Evolutionary conservation across 768 basidiomycete genomes (phyloP), one percentile per base, ranked within the genome.

Genomic region (Russula griseocarnosa): DNA sequence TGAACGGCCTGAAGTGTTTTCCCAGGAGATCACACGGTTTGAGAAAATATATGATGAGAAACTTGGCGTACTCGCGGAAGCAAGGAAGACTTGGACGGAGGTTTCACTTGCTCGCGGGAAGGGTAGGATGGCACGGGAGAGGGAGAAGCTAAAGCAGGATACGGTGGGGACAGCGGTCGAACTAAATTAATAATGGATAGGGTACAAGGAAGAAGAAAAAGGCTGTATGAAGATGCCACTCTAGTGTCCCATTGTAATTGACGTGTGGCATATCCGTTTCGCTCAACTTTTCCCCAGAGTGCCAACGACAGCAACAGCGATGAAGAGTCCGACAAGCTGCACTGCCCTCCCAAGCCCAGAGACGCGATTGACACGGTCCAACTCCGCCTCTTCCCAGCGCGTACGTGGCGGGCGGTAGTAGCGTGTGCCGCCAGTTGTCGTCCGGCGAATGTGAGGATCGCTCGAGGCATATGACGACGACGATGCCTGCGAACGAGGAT

Each of bases 21-120:
- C 67, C 0, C 68, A 71, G 28, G 86, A 88, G 66, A 79, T 86
- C 2, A 73, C 74, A 7, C 72, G 71, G 59, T 91, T 91, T 68
- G 71, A 72, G 38, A 73, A 70, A 22, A 70, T 54, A 28, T 90
- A 90, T 66, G 84, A 86, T 62, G 82, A 77, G 60, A 68, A 60
- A 0, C 70, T 78, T 60, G 67, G 63, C 1, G 70, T 90, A 24
- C 76, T 88, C 9, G 73, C 77, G 5, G 79, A 81, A 66, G 89
- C 87, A 28, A 79, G 73, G 69, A 70, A 63, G 38, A 74, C 75
- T 60, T 92, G 90, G 89, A 73, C 74, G n/a, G 76, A 78, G 42
- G 89, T 93, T 3, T 86, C 92, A 30, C 67, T 77, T 63, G 85
- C 85, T 38, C 76, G 91, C 65, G 90, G 91, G 16, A 92, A 90